phyloP scores from a whole-genome alignment of 371 early-diverging fungal genomes.

The Apophysomyces elegans region DNA sequence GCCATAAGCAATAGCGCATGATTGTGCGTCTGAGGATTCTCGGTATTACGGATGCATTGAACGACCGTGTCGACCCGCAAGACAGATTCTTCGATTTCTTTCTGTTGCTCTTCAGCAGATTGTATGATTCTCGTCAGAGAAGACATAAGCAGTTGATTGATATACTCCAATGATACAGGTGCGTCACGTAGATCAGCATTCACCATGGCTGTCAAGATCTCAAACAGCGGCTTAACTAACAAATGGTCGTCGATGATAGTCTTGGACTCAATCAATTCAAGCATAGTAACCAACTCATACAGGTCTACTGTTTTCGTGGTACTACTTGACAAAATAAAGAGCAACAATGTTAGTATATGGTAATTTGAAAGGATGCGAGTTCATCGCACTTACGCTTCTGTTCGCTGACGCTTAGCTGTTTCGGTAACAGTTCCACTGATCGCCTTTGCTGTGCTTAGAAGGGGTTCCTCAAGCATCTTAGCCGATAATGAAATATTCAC shows the following conservation, averaged over 20 bases:
- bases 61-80: conserved; percentile 89
- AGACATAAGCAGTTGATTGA: conserved; percentile 85
- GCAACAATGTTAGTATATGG: no score
- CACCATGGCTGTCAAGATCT: conserved; percentile 72
- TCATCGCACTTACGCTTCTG: conserved; percentile 19
- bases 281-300: conserved; percentile 63
- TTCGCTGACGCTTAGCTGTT: conserved; percentile 41
- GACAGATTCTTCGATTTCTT: conserved; percentile 44
- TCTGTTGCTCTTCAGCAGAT: conserved; percentile 50
- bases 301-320: conserved; percentile 38
- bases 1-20: conserved; percentile 88
- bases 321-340: not conserved
- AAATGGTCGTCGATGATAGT: conserved; percentile 46
- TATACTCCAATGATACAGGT: conserved; percentile 81
- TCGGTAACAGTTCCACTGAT: conserved; percentile 22
- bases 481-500: conserved; percentile 59
- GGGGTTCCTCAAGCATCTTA: conserved; percentile 37
- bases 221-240: conserved; percentile 75
- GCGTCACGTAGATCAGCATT: conserved; percentile 58
- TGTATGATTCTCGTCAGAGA: conserved; percentile 72
- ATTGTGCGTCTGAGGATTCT: conserved; percentile 96
- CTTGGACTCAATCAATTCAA: conserved; percentile 75
- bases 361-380: not conserved
- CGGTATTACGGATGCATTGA: conserved; percentile 86
- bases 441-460: conserved; percentile 29